A percentile compares a stretch with the other conserved stretches of the same genome.
phyloP scores from a whole-genome alignment of 2,329 filamentous ascomycete genomes.

The Tolypocladium nubicola region DNA sequence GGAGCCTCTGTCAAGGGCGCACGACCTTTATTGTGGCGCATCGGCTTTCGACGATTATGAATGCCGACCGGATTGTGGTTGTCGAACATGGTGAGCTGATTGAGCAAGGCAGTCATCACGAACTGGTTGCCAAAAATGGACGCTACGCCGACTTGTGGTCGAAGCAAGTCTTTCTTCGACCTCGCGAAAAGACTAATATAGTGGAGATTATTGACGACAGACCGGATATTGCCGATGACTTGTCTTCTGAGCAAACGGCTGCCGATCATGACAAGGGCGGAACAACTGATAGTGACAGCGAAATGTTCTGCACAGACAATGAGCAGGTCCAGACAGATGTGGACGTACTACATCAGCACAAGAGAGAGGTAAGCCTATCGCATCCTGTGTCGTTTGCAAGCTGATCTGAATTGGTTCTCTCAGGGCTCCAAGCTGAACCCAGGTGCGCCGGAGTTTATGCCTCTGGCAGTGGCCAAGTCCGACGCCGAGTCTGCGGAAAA shows the following conservation, averaged over 20 bases:
- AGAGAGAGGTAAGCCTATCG: constrained; percentile 37
- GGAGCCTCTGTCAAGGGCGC: constrained; percentile 45
- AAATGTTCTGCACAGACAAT: constrained; percentile 9
- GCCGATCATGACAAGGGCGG: constrained; percentile 20
- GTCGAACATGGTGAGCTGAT: constrained; percentile 50
- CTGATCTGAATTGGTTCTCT: constrained; percentile 29
- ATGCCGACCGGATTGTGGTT: constrained; percentile 57
- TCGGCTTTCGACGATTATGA: constrained; percentile 60
- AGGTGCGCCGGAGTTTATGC: constrained; percentile 43
- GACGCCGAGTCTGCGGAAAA: neutral
- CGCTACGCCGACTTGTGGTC: constrained; percentile 57
- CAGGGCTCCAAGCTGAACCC: constrained; percentile 46
- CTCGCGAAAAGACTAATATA: constrained; percentile 24
- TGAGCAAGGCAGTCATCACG: constrained; percentile 52
- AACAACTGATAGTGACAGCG: constrained; percentile 10
- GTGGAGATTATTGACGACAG: constrained; percentile 5
- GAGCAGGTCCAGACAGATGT: constrained; percentile 13
- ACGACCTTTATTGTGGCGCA: constrained; percentile 62
- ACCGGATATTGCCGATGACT: constrained; percentile 22
- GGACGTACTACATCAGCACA: constrained; percentile 23
- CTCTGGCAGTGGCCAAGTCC: constrained; percentile 16
- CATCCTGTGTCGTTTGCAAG: constrained; percentile 10
- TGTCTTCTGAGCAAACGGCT: constrained; percentile 24
- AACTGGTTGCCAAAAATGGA: constrained; percentile 45
- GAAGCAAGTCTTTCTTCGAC: constrained; percentile 46